These are phyloP conservation scores for Phytophthora palmivora DNA, from an alignment of 352 stramenopile genomes.

Conservation along the genomic window DNA sequence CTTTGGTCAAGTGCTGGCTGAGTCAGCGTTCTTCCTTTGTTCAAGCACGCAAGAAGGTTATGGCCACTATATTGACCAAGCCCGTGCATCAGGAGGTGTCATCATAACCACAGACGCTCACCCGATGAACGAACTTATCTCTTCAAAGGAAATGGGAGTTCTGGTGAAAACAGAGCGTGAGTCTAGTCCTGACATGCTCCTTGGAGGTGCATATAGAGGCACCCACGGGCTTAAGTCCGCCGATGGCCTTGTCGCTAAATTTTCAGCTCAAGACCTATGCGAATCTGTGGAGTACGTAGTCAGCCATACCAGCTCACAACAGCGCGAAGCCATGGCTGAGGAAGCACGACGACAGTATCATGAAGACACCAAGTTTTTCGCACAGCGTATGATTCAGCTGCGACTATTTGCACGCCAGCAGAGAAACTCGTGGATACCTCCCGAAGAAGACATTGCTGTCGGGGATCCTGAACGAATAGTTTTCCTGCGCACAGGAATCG, in stretches of 20 bases:
- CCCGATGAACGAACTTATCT: conserved; percentile 73
- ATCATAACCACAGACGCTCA: conserved; percentile 58
- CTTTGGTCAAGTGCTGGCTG: conserved; percentile 52
- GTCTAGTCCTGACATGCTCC: conserved; percentile 21
- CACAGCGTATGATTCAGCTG: conserved; percentile 46
- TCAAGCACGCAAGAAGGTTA: conserved; percentile 66
- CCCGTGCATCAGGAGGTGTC: conserved; percentile 48
- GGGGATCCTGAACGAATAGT: conserved; percentile 31
- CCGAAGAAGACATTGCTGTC: conserved; percentile 35
- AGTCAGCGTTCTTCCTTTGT: conserved; percentile 59
- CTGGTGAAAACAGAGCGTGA: conserved; percentile 10
- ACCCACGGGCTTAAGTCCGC: conserved; percentile 24
- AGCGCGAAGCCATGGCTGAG: conserved; percentile 38
- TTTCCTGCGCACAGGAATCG: conserved; percentile 16
- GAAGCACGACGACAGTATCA: conserved; percentile 47
- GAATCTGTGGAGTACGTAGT: conserved; percentile 45
- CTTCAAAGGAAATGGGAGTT: conserved; percentile 23
- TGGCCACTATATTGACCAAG: conserved; percentile 75
- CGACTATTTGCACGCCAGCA: conserved; percentile 29
- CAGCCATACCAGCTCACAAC: conserved; percentile 18
- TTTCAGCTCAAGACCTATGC: conserved; percentile 27
- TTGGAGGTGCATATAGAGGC: conserved; percentile 30
- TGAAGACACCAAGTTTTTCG: conserved; percentile 60
- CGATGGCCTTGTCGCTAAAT: conserved; percentile 33
- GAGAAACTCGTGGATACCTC: conserved; percentile 30